Base-by-base conservation (phyloP, 2,329 filamentous ascomycete genomes). In the Cercospora sojina region DNA sequence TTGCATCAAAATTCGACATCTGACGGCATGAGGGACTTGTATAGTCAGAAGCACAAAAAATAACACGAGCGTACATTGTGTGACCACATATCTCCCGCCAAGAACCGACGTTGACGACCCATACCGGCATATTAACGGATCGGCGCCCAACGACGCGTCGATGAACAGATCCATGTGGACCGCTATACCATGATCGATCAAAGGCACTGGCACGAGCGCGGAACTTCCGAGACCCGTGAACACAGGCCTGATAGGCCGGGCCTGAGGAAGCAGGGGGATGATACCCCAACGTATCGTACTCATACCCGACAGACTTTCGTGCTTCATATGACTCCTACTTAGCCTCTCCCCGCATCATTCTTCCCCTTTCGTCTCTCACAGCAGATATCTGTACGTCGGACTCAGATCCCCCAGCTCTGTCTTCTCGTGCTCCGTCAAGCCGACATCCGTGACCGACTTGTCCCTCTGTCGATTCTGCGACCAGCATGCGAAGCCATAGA, bases 401-500 rank as follows among this genome's bases (percentile, higher is more conserved):
- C 79, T 85, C 78, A 86, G 68, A 73, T 89, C 87, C 1, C 87
- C 87, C 73, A 88, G 68, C 67, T 86, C 84, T 27, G 80, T 84
- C 81, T 88, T 88, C 75, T 90, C 86, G 55, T 86, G 84, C 73
- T 88, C 85, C 0, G 86, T 87, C 71, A 90, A 76, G 0, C 81
- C 80, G 4, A 82, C 74, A 70, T 85, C 79, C 27, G 77, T 77
- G 0, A 78, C 77, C 18, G 74, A 73, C 76, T 77, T 84, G 18
- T 86, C 83, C 64, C 89, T 82, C 74, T 82, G 82, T 72, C 81
- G 82, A 76, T 94, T 94, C 77, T 88, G 84, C 68, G 77, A 76
- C 70, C 78, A 79, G 66, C 90, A 88, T 1, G 83, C 84, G 3
- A 84, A 69, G 1, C 84, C 86, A 74, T 94, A 94, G 0, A 83